These are phyloP conservation scores for Podaxis sp. DNA, from an alignment of 768 basidiomycete genomes.

Conservation along the genomic window DNA sequence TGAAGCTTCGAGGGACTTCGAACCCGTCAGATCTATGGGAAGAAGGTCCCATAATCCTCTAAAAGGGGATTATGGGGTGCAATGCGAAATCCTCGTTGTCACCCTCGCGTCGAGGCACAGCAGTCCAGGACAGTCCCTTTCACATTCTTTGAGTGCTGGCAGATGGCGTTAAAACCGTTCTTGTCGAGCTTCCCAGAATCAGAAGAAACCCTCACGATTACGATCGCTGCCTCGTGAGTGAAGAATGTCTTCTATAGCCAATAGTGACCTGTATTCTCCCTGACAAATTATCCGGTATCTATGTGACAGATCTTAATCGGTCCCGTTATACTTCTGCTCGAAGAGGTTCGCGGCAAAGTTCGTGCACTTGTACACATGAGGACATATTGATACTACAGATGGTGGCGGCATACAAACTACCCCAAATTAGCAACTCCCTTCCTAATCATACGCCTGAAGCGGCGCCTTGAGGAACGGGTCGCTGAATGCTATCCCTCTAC, in stretches of 20 bases:
- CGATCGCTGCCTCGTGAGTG: background rate
- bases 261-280: background rate
- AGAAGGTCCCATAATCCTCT: background rate
- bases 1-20: constrained; percentile 11
- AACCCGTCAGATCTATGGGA: background rate
- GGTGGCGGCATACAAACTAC: background rate
- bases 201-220: constrained; percentile 1
- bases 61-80: constrained; percentile 7
- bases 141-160: background rate
- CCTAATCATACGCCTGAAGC: constrained; percentile 12
- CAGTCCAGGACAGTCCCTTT: background rate
- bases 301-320: background rate
- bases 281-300: background rate
- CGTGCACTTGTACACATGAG: background rate
- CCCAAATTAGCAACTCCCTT: constrained; percentile 5
- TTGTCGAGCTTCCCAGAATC: background rate
- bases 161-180: background rate
- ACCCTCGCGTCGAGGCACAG: background rate
- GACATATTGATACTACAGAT: background rate
- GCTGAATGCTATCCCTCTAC: background rate
- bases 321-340: background rate
- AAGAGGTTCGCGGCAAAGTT: constrained; percentile 13
- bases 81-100: constrained; percentile 15
- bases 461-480: constrained; percentile 28
- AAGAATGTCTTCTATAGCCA: background rate